Conservation (phyloP, 495 filamentous ascomycete genomes). For the Platismatia glauca region DNA sequence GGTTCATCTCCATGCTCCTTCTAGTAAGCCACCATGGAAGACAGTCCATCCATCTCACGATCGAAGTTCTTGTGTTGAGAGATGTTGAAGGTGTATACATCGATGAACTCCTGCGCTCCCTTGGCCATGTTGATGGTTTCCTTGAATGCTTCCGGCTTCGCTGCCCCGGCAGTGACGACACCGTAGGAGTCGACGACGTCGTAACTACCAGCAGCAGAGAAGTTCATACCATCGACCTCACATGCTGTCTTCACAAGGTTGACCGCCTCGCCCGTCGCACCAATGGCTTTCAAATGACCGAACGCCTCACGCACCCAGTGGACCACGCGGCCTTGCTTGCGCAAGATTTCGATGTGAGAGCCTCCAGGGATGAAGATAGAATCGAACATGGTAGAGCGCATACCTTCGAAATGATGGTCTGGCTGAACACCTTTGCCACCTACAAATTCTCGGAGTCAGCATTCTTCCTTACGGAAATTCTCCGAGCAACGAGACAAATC, state of each 20-base stretch:
- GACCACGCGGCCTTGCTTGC: no score
- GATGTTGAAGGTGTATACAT: constrained; percentile 57
- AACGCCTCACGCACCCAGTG: constrained; percentile 76
- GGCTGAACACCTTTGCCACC: no score
- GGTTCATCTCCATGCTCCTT: not conserved
- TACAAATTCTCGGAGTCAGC: no score
- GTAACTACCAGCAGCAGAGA: constrained; percentile 33
- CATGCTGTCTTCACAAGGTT: constrained; percentile 49
- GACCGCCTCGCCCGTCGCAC: constrained; percentile 62
- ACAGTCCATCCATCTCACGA: constrained; percentile 61
- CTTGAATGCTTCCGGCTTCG: constrained; percentile 45
- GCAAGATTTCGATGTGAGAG: no score
- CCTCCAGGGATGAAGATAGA: no score
- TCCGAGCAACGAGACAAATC: no score
- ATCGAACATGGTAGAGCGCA: no score
- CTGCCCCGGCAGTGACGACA: constrained; percentile 49
- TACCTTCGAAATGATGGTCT: no score
- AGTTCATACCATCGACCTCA: constrained; percentile 45
- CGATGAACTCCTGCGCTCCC: constrained; percentile 53
- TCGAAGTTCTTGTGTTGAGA: constrained; percentile 62
- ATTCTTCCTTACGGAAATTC: no score
- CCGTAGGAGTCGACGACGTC: no score
- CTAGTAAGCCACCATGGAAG: constrained; percentile 16
- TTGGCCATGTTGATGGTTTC: constrained; percentile 50
- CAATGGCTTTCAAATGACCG: constrained; percentile 70